A percentile compares a stretch with the other conserved stretches of the same genome.
phyloP scores from a whole-genome alignment of 306 rosid species.

The Crotalaria pallida region DNA sequence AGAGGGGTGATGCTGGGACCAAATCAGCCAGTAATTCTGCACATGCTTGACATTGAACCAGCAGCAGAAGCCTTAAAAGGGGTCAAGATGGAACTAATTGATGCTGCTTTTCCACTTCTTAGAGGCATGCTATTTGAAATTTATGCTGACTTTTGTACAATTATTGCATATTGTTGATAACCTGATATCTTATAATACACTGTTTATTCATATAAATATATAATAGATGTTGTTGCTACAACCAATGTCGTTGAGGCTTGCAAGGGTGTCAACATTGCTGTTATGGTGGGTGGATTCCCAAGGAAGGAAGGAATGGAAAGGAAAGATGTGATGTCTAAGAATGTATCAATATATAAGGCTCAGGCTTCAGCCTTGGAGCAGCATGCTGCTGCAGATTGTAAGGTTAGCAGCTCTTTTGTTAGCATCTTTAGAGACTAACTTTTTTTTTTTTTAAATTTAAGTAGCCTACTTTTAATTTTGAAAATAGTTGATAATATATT shows the following conservation, averaged over 20 bases:
- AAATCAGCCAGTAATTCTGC: conserved; percentile 67
- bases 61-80: conserved; percentile 56
- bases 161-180: too few relatives aligned
- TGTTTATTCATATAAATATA: neutral
- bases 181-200: neutral
- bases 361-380: conserved; percentile 72
- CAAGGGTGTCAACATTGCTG: conserved; percentile 53
- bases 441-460: neutral
- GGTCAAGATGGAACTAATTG: conserved; percentile 63
- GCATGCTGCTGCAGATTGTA: conserved; percentile 62
- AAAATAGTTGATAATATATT: neutral
- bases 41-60: conserved; percentile 65
- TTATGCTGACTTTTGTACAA: neutral
- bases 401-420: conserved; percentile 33
- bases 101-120: conserved; percentile 73
- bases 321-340: conserved; percentile 66
- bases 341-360: conserved; percentile 68
- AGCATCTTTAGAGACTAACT: neutral
- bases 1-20: conserved; percentile 71
- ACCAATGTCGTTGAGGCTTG: conserved; percentile 69
- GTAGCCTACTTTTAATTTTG: neutral
- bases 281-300: conserved; percentile 73
- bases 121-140: neutral
- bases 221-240: conserved; percentile 55
- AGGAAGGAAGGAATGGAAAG: conserved; percentile 87